Evolutionary conservation across 441 rosid genomes (phyloP).

Genomic region (Bocquillonia castaneifolia): DNA sequence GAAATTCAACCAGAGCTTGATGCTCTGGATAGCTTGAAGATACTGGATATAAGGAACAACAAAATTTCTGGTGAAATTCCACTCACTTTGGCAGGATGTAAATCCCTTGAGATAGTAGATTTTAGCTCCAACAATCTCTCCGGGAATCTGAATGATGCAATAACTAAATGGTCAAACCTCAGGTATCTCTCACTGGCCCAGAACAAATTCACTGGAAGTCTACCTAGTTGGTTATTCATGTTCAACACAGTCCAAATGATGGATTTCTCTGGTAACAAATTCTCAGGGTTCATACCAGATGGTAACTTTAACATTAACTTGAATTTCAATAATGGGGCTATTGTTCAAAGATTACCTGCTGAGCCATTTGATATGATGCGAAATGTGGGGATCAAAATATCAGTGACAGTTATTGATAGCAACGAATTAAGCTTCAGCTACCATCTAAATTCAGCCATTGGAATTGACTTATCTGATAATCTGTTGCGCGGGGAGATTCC

Average conservation of each 20-base stretch:
- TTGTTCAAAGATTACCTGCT: constrained; percentile 12
- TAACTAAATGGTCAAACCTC: constrained; percentile 76
- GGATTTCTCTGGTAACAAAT: constrained; percentile 70
- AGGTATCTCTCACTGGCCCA: constrained; percentile 67
- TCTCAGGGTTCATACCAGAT: constrained; percentile 70
- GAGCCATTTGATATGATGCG: constrained; percentile 26
- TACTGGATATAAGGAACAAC: constrained; percentile 78
- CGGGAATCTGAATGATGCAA: constrained; percentile 70
- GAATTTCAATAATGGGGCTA: constrained; percentile 36
- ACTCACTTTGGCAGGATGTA: constrained; percentile 74
- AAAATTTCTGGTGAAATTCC: constrained; percentile 78
- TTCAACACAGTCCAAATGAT: constrained; percentile 63
- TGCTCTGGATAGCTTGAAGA: constrained; percentile 73
- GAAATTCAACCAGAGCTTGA: constrained; percentile 88
- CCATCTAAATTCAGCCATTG: constrained; percentile 44
- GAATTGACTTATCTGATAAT: constrained; percentile 75
- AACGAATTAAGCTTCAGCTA: constrained; percentile 57
- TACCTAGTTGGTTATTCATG: constrained; percentile 74
- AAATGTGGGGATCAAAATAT: constrained; percentile 40
- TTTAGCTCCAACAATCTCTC: constrained; percentile 78
- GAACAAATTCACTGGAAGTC: constrained; percentile 65
- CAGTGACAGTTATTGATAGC: constrained; percentile 39
- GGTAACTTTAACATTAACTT: constrained; percentile 64
- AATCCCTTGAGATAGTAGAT: constrained; percentile 81
- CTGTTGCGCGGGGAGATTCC: constrained; percentile 64